Base-by-base conservation (phyloP, 331 rosid species). In the Stylosanthes scabra region DNA sequence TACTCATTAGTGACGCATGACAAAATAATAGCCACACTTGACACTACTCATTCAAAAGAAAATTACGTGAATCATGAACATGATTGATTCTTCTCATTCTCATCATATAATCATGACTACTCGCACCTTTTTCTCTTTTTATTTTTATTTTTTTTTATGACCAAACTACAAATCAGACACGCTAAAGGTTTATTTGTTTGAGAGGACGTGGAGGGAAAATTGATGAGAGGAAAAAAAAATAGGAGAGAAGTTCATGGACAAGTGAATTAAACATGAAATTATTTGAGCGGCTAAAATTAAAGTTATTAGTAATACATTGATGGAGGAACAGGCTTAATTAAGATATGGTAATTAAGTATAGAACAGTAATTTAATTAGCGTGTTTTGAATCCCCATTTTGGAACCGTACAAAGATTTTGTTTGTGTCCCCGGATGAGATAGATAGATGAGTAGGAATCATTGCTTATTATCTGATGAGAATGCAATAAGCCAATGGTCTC, bases 371-470 rank as follows among this genome's bases (percentile, higher is more conserved):
- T 77, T 49, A 68, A 74, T 73, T 45, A 62, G 74, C 72, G 74
- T 72, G 61, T 68, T 56, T 70, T 77, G 74, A 77, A 55, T 74
- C 75, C 66, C 58, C 68, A 58, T 72, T 81, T 77, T 50, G 72
- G 74, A 49, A 66, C 80, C 85, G 83, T 76, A 87, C 88, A 61
- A 79, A 50, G 25, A 20, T 20, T 20, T 20, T 20, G 59, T 60
- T 20, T 66, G 79, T 78, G 82, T 74, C 85, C 51, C 75, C 76
- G 14, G 14, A 49, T 49, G 5, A 47, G 57, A 65, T 57, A n/a
- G n/a, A n/a, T n/a, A 61, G 82, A 72, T 49, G 5, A 47, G 57
- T 65, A 62, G 55, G 82, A 72, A 67, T 81, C 77, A 56, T 60
- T 63, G 57, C 77, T 20, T n/a, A n/a, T n/a, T n/a, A n/a, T n/a